phyloP scores from a whole-genome alignment of 2,329 filamentous ascomycete genomes.

The Colletotrichum somersetense region DNA sequence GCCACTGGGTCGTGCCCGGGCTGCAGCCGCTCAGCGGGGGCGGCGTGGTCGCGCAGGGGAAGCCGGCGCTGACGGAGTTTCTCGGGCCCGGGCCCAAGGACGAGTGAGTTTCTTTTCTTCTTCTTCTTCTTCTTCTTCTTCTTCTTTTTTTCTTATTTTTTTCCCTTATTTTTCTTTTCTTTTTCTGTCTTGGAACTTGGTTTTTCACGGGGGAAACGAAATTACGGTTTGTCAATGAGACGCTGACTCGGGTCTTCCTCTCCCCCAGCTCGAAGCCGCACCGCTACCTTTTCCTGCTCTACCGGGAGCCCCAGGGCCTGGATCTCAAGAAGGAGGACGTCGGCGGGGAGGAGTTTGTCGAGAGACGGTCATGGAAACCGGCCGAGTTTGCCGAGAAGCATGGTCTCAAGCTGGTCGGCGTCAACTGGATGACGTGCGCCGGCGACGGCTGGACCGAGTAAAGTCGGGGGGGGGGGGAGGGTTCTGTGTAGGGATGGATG shows the following conservation, averaged over 20 bases:
- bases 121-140: too few relatives aligned
- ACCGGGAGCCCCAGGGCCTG: slow-evolving; percentile 54
- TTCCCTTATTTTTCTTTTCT: slow-evolving; percentile 33
- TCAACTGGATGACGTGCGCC: slow-evolving; percentile 62
- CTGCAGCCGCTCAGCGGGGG: slow-evolving; percentile 50
- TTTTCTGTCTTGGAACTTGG: neutral
- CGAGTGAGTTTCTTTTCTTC: slow-evolving; percentile 52
- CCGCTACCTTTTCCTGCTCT: slow-evolving; percentile 60
- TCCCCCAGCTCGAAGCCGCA: slow-evolving; percentile 59
- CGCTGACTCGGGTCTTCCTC: neutral
- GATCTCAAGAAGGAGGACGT: slow-evolving; percentile 56
- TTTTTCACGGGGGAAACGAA: neutral
- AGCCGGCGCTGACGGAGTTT: slow-evolving; percentile 56
- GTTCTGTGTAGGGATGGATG: too few relatives aligned
- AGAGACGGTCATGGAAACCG: slow-evolving; percentile 58
- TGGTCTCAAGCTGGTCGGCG: slow-evolving; percentile 54
- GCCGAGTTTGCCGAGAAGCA: slow-evolving; percentile 55
- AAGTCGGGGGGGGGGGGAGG: slow-evolving; percentile 11
- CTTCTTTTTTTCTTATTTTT: slow-evolving; percentile 2
- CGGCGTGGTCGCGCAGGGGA: slow-evolving; percentile 47
- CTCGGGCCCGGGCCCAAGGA: slow-evolving; percentile 60
- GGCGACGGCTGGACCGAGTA: slow-evolving; percentile 57
- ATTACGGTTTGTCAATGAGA: too few relatives aligned
- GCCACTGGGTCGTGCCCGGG: slow-evolving; percentile 64
- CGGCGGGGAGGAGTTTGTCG: slow-evolving; percentile 60